phyloP scores from a whole-genome alignment of 805 yeast genomes.

The Scheffersomyces amazonensis region DNA sequence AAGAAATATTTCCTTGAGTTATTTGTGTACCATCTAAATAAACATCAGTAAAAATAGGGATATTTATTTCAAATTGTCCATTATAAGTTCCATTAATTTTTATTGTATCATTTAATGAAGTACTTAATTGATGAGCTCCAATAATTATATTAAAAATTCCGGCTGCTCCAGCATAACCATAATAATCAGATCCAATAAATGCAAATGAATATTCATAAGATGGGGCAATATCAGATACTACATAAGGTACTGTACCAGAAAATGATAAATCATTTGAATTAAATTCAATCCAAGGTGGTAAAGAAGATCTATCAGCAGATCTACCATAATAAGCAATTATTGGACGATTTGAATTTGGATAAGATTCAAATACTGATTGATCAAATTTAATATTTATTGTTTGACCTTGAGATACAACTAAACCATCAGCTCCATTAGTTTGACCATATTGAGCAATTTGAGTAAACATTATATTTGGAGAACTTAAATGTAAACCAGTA shows the following conservation, averaged over 20 bases:
- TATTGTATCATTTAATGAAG: conserved; percentile 55
- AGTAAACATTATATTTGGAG: conserved; percentile 41
- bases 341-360: conserved; percentile 41
- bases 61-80: conserved; percentile 46
- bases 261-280: conserved; percentile 62
- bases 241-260: conserved; percentile 84
- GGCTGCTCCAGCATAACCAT: conserved; percentile 69
- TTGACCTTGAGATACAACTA: conserved; percentile 71
- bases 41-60: conserved; percentile 64
- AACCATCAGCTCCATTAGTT: conserved; percentile 73
- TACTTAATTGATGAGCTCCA: conserved; percentile 85
- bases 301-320: conserved; percentile 76
- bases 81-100: conserved; percentile 68
- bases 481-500: conserved; percentile 51
- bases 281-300: conserved; percentile 87
- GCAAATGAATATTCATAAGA: conserved; percentile 66
- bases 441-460: conserved; percentile 64
- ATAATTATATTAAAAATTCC: conserved; percentile 70
- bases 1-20: conserved; percentile 49
- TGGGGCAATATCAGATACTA: conserved; percentile 86
- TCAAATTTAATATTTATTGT: conserved; percentile 65
- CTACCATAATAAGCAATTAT: conserved; percentile 76
- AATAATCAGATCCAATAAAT: conserved; percentile 75
- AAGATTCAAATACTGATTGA: conserved; percentile 50
- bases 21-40: conserved; percentile 61